Base-by-base conservation (phyloP, 2,329 filamentous ascomycete genomes). In the Neoascochyta sp. region DNA sequence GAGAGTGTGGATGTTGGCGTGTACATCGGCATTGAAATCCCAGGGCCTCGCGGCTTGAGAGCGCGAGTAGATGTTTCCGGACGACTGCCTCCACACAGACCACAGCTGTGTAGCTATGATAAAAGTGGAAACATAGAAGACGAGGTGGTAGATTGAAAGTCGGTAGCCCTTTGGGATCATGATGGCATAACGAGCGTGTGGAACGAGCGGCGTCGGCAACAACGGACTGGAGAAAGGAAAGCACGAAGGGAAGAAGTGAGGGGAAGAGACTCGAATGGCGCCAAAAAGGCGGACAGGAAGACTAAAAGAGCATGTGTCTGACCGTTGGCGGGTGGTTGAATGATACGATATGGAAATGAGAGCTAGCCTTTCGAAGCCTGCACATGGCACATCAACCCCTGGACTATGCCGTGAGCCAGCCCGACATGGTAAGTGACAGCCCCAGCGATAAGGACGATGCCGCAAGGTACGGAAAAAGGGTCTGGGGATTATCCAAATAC, bases 1-100 rank as follows among this genome's bases (percentile, higher is more conserved):
- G 15, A 59, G 45, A 0, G 55, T 57, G 29, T 59, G 55, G 20
- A 55, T 37, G 29, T 59, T 59, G 12, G 51, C 54, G 32, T 59
- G 54, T 16, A 48, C 28, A 24, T 57, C 54, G 7, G 55, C 25
- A 18, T 57, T 41, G 26, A 57, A 59, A 7, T 35, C n/a, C 45
- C 52, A 59, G 9, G 22, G 14, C 6, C 16, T 29, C 13, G 20
- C 16, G 13, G 39, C 31, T 15, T 30, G 32, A 7, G 43, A 25
- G 23, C 34, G 22, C 19, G 43, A 44, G 13, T 34, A 38, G 17
- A 44, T 26, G 15, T 45, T 47, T 23, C 34, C 40, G 7, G 43
- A 32, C 5, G 50, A 48, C 31, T 57, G 49, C 19, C 39, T 45
- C 52, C 53, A 59, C 23, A 53, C 34, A 12, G 49, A 49, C 43